These are phyloP conservation scores for Eimeria falciformis DNA, from an alignment of 169 alveolate genomes.

Conservation along the genomic window DNA sequence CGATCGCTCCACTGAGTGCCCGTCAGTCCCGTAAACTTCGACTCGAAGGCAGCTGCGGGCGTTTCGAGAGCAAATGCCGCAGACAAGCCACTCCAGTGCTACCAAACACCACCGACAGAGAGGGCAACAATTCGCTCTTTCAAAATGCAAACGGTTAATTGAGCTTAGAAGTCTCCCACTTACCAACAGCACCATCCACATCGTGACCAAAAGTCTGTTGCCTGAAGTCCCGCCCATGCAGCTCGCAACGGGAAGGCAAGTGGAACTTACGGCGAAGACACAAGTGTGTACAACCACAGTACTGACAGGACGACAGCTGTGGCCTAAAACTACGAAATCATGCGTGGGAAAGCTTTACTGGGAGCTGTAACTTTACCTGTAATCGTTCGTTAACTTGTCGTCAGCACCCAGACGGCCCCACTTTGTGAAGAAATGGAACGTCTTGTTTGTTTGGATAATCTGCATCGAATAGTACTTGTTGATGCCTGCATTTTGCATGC, in stretches of 20 bases:
- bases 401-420: slow-evolving; percentile 82
- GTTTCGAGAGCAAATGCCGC: neutral
- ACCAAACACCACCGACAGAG: neutral
- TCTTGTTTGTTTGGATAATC: slow-evolving; percentile 65
- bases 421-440: slow-evolving; percentile 68
- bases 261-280: no score
- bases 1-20: slow-evolving; percentile 72
- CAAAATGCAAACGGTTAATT: neutral
- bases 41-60: slow-evolving; percentile 70
- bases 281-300: no score
- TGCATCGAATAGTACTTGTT: slow-evolving; percentile 78
- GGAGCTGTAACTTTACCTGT: slow-evolving; percentile 26
- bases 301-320: no score
- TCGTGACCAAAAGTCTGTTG: slow-evolving; percentile 67
- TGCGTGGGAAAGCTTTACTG: neutral
- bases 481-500: slow-evolving; percentile 53
- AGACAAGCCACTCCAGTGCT: neutral
- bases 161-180: neutral
- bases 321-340: neutral
- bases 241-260: neutral
- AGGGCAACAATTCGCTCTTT: neutral
- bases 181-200: slow-evolving; percentile 62
- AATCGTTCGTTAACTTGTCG: slow-evolving; percentile 72
- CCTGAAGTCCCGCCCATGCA: slow-evolving; percentile 13
- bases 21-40: slow-evolving; percentile 68